Evolutionary conservation across 192 early-diverging fungal species (phyloP), one percentile per base, ranked within the genome.

Genomic region (Podila minutissima): DNA sequence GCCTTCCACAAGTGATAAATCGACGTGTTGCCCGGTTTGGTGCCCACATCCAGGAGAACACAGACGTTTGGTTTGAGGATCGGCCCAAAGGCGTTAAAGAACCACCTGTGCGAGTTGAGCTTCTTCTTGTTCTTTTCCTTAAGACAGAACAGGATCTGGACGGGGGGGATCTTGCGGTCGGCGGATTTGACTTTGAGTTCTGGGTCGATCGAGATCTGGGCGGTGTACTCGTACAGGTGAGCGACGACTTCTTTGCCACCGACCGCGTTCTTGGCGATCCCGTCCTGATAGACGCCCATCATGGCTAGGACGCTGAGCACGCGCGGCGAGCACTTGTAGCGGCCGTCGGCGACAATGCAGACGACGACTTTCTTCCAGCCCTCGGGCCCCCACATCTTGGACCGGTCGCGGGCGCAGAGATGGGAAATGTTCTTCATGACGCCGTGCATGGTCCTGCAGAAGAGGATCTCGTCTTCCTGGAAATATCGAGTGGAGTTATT

Each of bases 381-480:
- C 33, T 92, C 81, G 22, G 83, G 75, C 22, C 92, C 92, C 92
- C 93, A 94, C 10, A 84, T 91, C 35, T 84, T 82, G 48, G 90
- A 92, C 53, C 88, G 83, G 11, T 84, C 85, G 26, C 88, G 88
- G 24, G 86, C 87, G 78, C 91, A 93, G 32, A 95, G 69, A 66
- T 95, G 88, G 0, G 87, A 78, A 81, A 95, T 95, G 88, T 98
- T 98, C 82, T 94, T 94, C 88, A 93, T 91, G 31, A 97, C 90
- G 5, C 93, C 92, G 48, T 90, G 75, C 91, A 97, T 96, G 1
- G 97, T 94, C 72, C 95, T 92, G 76, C 90, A 92, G 83, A 98
- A 98, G 63, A 97, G 84, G 33, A 92, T 81, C 74, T 97, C 94
- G 84, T 97, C 96, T 87, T 98, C 97, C 86, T 88, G 66, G 69